Evolutionary conservation across 2,329 filamentous ascomycete genomes (phyloP), one percentile per base, ranked within the genome.

Genomic region (Fusarium dimerum): DNA sequence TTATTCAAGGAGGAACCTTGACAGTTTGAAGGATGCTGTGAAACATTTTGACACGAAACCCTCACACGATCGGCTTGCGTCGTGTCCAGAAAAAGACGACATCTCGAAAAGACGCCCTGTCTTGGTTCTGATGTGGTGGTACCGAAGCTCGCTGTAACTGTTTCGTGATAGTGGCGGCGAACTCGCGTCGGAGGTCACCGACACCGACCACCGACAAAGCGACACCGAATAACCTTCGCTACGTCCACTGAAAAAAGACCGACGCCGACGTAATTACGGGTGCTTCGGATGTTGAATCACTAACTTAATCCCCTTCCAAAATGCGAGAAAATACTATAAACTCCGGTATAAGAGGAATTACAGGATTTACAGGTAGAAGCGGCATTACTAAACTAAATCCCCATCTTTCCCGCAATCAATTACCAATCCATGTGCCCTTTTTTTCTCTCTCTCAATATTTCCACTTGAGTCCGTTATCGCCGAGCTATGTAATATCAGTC

Each of bases 231-330:
- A 36, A 36, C 10, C 4, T 36, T 36, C 32, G 11, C 32, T 36
- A 26, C 20, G 5, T 5, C 4, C 20, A 26, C 13, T 10, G 9
- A 36, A 10, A 11, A 11, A 36, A 36, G 10, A 52, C 53, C 55
- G 59, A 59, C 43, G 46, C 54, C 56, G 50, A 52, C 60, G 53
- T 61, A 64, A 62, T 65, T 65, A 64, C 62, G 62, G 60, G 45
- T 55, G 26, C 46, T 40, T 63, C 62, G 62, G 62, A 55, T 50
- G 51, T 57, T 48, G n/a, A 26, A 26, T 26, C 20, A 26, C 20
- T 26, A 26, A 26, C 7, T 26, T 7, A 26, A 26, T 26, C 20
- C 51, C 43, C 48, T 36, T 36, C 32, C 32, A 36, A 36, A 36
- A 10, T 26, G 4, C 20, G 20, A 26, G 20, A 26, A 7, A 26